Base-by-base conservation (phyloP, 148 eudicot species). In the Rhododendron molle region DNA sequence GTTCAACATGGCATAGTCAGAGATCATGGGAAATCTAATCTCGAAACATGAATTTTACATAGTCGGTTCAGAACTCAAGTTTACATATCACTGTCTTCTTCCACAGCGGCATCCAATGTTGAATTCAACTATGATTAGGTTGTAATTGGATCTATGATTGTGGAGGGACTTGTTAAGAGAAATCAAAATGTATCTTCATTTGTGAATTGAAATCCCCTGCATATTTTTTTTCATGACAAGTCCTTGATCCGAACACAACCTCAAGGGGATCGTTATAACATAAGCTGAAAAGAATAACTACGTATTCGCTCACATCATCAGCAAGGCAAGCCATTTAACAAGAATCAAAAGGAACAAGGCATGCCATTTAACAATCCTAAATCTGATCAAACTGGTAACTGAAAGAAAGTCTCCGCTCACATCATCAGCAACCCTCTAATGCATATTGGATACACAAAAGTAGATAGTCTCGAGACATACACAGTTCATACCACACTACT, bases 371-470 rank as follows among this genome's bases (percentile, higher is more conserved):
- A 32, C n/a, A n/a, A 81, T 18, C 83, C 67, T 77, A 77, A 77
- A 77, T 44, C 30, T 77, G 6, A 77, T 43, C 26, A 26, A n/a
- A 78, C 54, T 11, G 32, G 49, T 23, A 65, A 46, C 54, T 26
- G 28, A n/a, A 78, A 44, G 81, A 26, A 44, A 78, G 56, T 78
- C 50, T n/a, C 54, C 30, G 30, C 13, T 26, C 81, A 46, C 81
- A 78, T 46, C 81, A 47, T 47, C 81, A 80, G 82, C 82, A 67
- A 83, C 23, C 13, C 14, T 3, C 76, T 65, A 46, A 67, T 43
- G 36, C 40, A n/a, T 8, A 44, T 65, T 34, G 47, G 71, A 43
- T 43, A 67, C 28, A 30, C 82, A 15, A 8, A 8, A 44, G 56
- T 83, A 43, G 52, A 9, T 23, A 11, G 15, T 44, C 43, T 12